Percentiles rank a stretch among this genome's conserved stretches.
These are phyloP conservation scores for Cercis canadensis DNA, from an alignment of 306 rosid species.

Conservation along the genomic window DNA sequence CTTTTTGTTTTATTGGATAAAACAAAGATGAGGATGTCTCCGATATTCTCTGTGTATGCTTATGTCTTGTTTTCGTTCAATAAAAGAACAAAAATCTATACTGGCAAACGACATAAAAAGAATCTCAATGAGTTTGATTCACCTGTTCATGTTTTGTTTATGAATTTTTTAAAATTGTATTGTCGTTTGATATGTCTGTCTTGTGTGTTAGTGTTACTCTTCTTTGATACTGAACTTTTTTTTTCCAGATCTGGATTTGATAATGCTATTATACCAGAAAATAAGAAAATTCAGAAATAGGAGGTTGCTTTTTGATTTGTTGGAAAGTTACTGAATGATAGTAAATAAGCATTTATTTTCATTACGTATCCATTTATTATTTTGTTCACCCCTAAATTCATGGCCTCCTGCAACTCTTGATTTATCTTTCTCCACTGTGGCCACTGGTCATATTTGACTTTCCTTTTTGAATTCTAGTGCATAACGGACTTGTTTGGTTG, in stretches of 20 bases:
- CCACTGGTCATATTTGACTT: conserved; percentile 1
- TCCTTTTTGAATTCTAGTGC: too few relatives aligned
- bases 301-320: neutral
- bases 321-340: neutral
- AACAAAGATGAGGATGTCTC: conserved; percentile 26
- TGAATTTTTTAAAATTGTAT: neutral
- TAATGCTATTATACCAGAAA: too few relatives aligned
- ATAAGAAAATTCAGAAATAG: too few relatives aligned
- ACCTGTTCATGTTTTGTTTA: neutral
- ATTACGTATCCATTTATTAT: neutral
- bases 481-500: conserved; percentile 43
- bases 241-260: conserved; percentile 31
- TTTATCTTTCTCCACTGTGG: neutral
- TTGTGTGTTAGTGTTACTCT: neutral
- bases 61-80: too few relatives aligned
- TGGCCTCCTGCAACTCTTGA: neutral
- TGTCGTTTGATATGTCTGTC: conserved; percentile 35
- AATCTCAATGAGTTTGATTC: conserved; percentile 22
- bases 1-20: conserved; percentile 2
- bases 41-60: conserved; percentile 9
- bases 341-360: neutral
- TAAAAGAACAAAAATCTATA: neutral
- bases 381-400: conserved; percentile 6
- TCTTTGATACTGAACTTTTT: neutral
- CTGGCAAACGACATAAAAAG: conserved; percentile 11